These are phyloP conservation scores for Penicillium fuscoglaucum DNA, from an alignment of 2,329 filamentous ascomycete species.

Conservation along the genomic window DNA sequence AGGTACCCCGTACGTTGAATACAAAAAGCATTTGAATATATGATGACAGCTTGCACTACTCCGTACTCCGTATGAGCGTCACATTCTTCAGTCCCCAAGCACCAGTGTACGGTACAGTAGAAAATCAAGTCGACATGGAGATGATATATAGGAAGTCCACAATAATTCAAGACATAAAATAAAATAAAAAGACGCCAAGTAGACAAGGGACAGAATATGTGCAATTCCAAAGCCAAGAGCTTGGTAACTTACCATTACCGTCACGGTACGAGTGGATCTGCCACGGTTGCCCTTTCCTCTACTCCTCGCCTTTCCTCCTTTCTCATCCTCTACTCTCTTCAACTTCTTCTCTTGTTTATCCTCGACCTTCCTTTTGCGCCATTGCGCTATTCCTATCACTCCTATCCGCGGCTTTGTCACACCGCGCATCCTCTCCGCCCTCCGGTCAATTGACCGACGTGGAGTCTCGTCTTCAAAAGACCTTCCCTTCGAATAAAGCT, in stretches of 20 bases:
- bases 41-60: background rate
- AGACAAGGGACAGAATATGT: background rate
- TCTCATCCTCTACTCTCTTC: conserved; percentile 17
- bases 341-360: conserved; percentile 11
- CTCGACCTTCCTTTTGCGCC: conserved; percentile 4
- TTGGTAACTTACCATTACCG: conserved; percentile 15
- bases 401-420: background rate
- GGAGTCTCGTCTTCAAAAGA: conserved; percentile 1
- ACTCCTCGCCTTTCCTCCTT: conserved; percentile 23
- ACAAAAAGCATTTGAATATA: background rate
- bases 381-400: conserved; percentile 9
- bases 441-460: conserved; percentile 5
- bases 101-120: background rate
- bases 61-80: background rate
- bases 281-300: conserved; percentile 22
- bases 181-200: background rate
- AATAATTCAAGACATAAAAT: background rate
- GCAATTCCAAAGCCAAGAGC: conserved; percentile 1
- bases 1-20: background rate
- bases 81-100: background rate
- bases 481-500: conserved; percentile 2
- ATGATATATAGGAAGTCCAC: background rate
- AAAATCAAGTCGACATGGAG: background rate
- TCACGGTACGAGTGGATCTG: conserved; percentile 20
- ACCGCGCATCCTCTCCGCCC: conserved; percentile 4